These are phyloP conservation scores for Xerocomus minutiporus DNA, from an alignment of 1,284 basidiomycete genomes.

Conservation along the genomic window DNA sequence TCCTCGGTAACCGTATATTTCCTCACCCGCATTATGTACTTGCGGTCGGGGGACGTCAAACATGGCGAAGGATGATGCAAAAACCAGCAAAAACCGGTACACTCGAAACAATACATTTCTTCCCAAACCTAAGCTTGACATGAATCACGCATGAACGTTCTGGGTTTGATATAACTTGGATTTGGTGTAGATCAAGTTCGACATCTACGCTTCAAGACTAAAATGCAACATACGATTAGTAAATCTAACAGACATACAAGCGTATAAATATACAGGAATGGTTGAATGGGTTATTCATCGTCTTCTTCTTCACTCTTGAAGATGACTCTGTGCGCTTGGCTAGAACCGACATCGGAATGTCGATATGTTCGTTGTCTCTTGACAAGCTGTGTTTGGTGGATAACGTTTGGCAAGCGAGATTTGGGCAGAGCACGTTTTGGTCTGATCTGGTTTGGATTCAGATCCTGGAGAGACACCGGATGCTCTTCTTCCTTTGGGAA, in stretches of 20 bases:
- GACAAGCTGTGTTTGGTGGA: slow-evolving; percentile 3
- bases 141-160: not conserved
- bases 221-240: slow-evolving; percentile 3
- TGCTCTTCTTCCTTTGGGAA: slow-evolving; percentile 26
- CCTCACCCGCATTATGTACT: no score
- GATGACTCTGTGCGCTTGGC: not conserved
- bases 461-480: slow-evolving; percentile 10
- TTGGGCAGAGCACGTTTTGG: slow-evolving; percentile 31
- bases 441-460: slow-evolving; percentile 6
- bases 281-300: slow-evolving; percentile 6
- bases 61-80: no score
- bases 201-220: not conserved
- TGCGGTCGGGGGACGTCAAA: no score
- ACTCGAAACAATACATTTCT: not conserved
- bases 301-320: slow-evolving; percentile 11
- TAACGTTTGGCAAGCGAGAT: slow-evolving; percentile 9
- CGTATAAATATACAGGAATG: not conserved
- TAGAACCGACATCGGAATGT: slow-evolving; percentile 16
- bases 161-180: not conserved
- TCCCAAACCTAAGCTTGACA: not conserved
- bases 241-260: not conserved
- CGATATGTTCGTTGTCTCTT: slow-evolving; percentile 26
- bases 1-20: no score
- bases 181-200: not conserved
- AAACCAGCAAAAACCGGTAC: no score